Evolutionary conservation across 2,329 filamentous ascomycete species (phyloP), one percentile per base, ranked within the genome.

Genomic region (Ophiocordyceps robertsii): DNA sequence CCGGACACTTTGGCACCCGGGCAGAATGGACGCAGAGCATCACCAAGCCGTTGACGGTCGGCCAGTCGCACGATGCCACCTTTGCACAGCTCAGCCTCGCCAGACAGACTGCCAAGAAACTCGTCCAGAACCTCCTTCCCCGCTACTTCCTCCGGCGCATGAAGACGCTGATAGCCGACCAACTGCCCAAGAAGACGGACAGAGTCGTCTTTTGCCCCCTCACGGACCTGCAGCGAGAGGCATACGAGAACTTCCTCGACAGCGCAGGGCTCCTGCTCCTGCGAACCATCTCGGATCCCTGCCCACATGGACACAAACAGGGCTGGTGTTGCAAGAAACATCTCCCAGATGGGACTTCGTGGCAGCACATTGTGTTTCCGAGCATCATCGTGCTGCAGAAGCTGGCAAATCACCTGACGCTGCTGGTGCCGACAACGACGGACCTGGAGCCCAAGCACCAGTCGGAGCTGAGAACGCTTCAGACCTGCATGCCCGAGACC

Each of bases 201-300:
- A 79, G 82, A 43, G 89, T 96, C 1, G 87, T 96, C 5, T 98
- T 98, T 56, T 98, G 92, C 52, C 88, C 88, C 2, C 70, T 98
- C 17, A 95, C 89, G 0, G 75, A 82, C 5, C 74, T 80, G 0
- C 92, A 98, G 60, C 73, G 75, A 12, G 73, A 81, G 29, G 90
- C 89, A 0, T 98, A 98, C 57, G 75, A 87, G 51, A 83, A 80
- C 32, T 84, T 92, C 43, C 65, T 95, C n/a, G 43, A 47, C 13
- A 84, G 83, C 46, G 75, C 82, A 2, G 72, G 83, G 8, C 74
- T 92, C 2, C 65, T 76, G 1, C 70, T 76, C 38, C 80, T 98
- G 49, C 81, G 80, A 38, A 66, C 65, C 3, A 77, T 84, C 1
- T 73, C 76, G 1, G 75, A 89, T 2, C 58, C 56, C 0, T 98